These are phyloP conservation scores for Pseudopyrenochaeta lycopersici DNA, from an alignment of 2,329 filamentous ascomycete genomes.

Conservation along the genomic window DNA sequence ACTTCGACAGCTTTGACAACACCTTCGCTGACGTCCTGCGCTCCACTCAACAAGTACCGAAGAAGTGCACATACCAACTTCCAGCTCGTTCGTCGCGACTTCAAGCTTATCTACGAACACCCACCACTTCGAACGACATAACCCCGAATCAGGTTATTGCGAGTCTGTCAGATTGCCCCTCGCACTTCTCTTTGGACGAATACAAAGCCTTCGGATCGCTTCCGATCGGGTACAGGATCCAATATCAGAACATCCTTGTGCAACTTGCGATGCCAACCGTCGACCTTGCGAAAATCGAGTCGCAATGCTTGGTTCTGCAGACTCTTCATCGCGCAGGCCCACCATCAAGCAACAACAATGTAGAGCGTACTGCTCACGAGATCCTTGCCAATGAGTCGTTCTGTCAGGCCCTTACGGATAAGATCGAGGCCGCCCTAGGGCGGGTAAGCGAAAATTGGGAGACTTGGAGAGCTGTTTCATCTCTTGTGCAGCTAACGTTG, in stretches of 20 bases:
- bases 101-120: conserved; percentile 53
- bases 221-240: conserved; percentile 56
- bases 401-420: conserved; percentile 19
- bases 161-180: conserved; percentile 53
- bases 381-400: conserved; percentile 49
- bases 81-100: conserved; percentile 44
- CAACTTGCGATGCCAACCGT: conserved; percentile 49
- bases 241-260: conserved; percentile 7
- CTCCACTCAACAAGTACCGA: conserved; percentile 22
- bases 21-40: background rate
- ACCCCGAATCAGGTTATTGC: conserved; percentile 64
- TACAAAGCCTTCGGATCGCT: conserved; percentile 62
- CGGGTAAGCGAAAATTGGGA: conserved; percentile 42
- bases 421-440: conserved; percentile 20
- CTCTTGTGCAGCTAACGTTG: conserved; percentile 53
- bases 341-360: background rate
- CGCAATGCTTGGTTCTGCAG: conserved; percentile 60
- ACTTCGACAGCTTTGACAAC: conserved; percentile 31
- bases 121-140: conserved; percentile 29
- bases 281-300: conserved; percentile 58
- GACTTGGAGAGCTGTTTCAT: conserved; percentile 52
- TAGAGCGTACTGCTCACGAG: conserved; percentile 48
- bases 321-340: conserved; percentile 60
- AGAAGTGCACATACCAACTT: conserved; percentile 54
- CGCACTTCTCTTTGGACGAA: conserved; percentile 61